Evolutionary conservation across 441 rosid species (phyloP), one percentile per base, ranked within the genome.

Genomic region (Euphorbia celastroides): DNA sequence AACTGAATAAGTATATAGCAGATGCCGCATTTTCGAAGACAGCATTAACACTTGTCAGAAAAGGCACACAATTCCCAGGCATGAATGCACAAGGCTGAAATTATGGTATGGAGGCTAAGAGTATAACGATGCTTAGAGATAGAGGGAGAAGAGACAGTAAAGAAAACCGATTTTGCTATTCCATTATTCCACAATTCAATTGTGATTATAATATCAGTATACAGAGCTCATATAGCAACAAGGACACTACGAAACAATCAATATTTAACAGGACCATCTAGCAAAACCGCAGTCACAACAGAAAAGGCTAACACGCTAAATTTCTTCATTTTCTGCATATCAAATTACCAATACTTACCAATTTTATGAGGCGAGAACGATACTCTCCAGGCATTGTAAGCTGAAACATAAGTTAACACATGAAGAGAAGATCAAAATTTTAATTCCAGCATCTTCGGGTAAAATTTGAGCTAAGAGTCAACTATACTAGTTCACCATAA

Each of bases 301-400:
- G n/a, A n/a, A n/a, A n/a, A n/a, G n/a, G n/a, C n/a, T n/a, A n/a
- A n/a, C n/a, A n/a, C n/a, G n/a, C n/a, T n/a, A n/a, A n/a, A n/a
- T n/a, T n/a, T n/a, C n/a, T n/a, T n/a, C n/a, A n/a, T n/a, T n/a
- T n/a, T n/a, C n/a, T n/a, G n/a, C n/a, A n/a, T n/a, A 2, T 7
- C 5, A 4, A 64, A 12, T 8, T 28, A 20, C 10, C 12, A 70
- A 60, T 59, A 92, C 96, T 81, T 22, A 96, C 99, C 98, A 96
- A 62, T 80, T 93, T 96, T 59, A 85, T 77, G 60, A 96, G 87
- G 56, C 97, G 98, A 64, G 79, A 65, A 23, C 97, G 97, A 44
- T 79, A 84, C 70, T 96, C 99, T 63, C 93, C 98, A 0, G 91
- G 84, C 86, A 93, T 80, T 27, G 93, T 88, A 51, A 90, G 87